A percentile compares a stretch with the other conserved stretches of the same genome.
phyloP scores from a whole-genome alignment of 2,329 filamentous ascomycete genomes.

The Aaosphaeria arxii region DNA sequence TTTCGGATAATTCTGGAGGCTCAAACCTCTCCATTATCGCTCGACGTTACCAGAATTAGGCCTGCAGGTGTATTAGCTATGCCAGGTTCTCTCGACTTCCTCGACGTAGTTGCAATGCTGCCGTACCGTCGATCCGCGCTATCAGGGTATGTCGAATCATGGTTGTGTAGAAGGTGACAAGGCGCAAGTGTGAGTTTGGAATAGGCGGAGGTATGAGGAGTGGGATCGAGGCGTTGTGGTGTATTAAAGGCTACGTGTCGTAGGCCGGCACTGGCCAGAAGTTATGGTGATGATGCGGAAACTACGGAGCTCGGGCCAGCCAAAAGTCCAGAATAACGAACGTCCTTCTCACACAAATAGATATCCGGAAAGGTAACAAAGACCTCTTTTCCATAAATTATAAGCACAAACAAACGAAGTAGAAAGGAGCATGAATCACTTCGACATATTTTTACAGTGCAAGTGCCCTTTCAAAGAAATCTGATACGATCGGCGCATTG shows the following conservation, averaged over 20 bases:
- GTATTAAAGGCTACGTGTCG: conserved; percentile 30
- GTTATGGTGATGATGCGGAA: conserved; percentile 19
- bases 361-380: too few relatives aligned
- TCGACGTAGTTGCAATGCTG: conserved; percentile 2
- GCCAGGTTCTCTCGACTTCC: not conserved
- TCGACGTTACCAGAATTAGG: conserved; percentile 90
- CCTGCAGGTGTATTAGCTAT: conserved; percentile 52
- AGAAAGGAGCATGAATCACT: too few relatives aligned
- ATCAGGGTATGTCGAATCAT: conserved; percentile 96
- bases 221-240: conserved; percentile 1
- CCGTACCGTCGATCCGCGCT: conserved; percentile 79
- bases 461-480: too few relatives aligned
- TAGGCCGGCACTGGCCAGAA: conserved; percentile 9
- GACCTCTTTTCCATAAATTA: too few relatives aligned
- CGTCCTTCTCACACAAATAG: not conserved
- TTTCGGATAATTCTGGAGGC: not conserved
- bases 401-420: too few relatives aligned
- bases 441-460: too few relatives aligned
- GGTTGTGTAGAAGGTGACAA: not conserved
- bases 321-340: not conserved
- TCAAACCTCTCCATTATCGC: conserved; percentile 78
- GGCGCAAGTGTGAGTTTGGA: not conserved
- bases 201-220: not conserved
- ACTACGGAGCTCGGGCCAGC: conserved; percentile 13
- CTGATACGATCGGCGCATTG: too few relatives aligned